Base-by-base conservation (phyloP, 352 stramenopile species). In the Pythium utonaiense region DNA sequence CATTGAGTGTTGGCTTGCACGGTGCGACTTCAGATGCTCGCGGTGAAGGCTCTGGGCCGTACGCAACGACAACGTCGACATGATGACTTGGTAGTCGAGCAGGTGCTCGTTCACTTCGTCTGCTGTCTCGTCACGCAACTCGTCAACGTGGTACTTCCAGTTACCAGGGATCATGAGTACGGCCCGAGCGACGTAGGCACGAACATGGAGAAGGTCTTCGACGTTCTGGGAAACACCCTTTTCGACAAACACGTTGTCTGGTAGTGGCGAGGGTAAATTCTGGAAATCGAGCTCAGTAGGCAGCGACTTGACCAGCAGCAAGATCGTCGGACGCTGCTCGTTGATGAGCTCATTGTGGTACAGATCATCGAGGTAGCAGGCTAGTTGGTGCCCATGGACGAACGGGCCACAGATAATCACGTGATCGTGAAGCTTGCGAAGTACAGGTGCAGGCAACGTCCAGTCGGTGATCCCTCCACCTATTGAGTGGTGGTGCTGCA, bases 1-100 rank as follows among this genome's bases (percentile, higher is more conserved):
- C 30, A 61, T 36, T 21, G 24, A 50, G 25, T 55, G 31, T 14
- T 60, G 48, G 17, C 30, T 33, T n/a, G 53, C 25, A 5, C 17
- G 49, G 16, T 64, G 41, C 1, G 27, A 22, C 25, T 50, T 47
- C 1, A 75, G 45, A 44, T 85, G 65, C 47, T 83, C 64, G 27
- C 56, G 56, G 25, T 83, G 62, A 22, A 80, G 60, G 6, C 71
- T 55, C 47, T 80, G 62, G 22, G 77, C 67, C 0, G 72, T 80
- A 10, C 71, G 74, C 6, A 82, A 57, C 24, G 77, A 77, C 17
- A 86, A 44, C 13, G 75, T 83, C 14, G 79, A 86, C 75, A 84
- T 81, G 63, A 86, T 83, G 34, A 87, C 77, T 53, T 83, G 73
- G 56, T 88, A 88, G 53, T 88, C 78, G 3, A 83, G 53, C 22